These are phyloP conservation scores for Phytophthora idaei DNA, from an alignment of 352 stramenopile genomes.

Conservation along the genomic window DNA sequence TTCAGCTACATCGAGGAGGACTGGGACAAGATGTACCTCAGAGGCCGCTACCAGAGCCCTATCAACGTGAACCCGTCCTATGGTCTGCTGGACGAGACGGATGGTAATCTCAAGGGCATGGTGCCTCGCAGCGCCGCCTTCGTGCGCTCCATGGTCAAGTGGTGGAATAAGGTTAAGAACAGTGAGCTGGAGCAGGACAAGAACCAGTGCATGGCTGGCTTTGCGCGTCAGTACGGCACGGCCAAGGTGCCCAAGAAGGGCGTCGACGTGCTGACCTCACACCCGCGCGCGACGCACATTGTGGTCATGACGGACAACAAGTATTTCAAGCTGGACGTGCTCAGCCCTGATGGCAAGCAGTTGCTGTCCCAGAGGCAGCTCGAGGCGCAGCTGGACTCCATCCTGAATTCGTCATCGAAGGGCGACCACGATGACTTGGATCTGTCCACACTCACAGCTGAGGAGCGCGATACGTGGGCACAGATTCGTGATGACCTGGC, in stretches of 20 bases:
- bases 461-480: slow-evolving; percentile 89
- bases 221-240: slow-evolving; percentile 88
- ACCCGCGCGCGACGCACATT: slow-evolving; percentile 85
- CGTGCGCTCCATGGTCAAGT: slow-evolving; percentile 85
- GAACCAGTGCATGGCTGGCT: slow-evolving; percentile 91
- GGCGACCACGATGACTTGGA: slow-evolving; percentile 60
- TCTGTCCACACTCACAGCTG: slow-evolving; percentile 78
- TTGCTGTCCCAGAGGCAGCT: slow-evolving; percentile 76
- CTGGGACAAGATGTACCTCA: slow-evolving; percentile 93
- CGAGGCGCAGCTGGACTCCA: slow-evolving; percentile 66
- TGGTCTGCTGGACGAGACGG: slow-evolving; percentile 80
- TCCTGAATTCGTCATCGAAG: slow-evolving; percentile 63
- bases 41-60: slow-evolving; percentile 86
- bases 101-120: slow-evolving; percentile 72
- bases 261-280: slow-evolving; percentile 77
- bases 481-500: slow-evolving; percentile 76
- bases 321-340: slow-evolving; percentile 84
- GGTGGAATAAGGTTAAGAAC: slow-evolving; percentile 88
- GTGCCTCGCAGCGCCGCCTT: slow-evolving; percentile 79
- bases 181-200: slow-evolving; percentile 90
- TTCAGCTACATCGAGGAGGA: slow-evolving; percentile 94
- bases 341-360: slow-evolving; percentile 84
- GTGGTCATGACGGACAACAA: slow-evolving; percentile 88
- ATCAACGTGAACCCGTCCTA: slow-evolving; percentile 94
- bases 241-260: slow-evolving; percentile 77